These are phyloP conservation scores for Coccomyxa sp. DNA, from an alignment of 139 green algal species.

Conservation along the genomic window DNA sequence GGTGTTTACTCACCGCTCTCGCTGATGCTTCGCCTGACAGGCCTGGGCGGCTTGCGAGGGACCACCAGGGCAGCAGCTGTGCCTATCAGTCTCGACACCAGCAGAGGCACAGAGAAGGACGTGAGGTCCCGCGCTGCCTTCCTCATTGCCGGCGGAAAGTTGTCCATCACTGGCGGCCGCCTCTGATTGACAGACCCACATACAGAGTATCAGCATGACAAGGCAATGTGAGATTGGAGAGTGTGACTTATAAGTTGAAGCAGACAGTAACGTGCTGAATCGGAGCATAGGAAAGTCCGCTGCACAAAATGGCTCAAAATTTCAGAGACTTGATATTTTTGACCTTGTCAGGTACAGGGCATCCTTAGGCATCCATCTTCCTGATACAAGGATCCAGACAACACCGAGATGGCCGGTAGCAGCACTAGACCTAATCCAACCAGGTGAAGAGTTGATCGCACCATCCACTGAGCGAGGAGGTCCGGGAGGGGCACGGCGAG, in stretches of 20 bases:
- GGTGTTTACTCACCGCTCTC: neutral
- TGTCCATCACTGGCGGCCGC: neutral
- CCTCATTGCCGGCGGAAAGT: neutral
- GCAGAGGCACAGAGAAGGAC: neutral
- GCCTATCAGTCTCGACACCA: neutral
- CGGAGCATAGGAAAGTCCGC: no score
- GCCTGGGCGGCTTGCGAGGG: neutral
- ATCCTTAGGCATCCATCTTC: no score
- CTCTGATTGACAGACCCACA: neutral
- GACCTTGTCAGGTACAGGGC: no score
- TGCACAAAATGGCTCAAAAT: no score
- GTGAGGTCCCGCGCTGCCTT: neutral
- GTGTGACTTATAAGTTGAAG: conserved; percentile 1
- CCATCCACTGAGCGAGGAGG: neutral
- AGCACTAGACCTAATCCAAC: no score
- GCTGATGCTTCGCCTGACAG: neutral
- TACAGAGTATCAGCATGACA: conserved; percentile 4
- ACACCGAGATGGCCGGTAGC: no score
- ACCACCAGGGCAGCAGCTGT: neutral
- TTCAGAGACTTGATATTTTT: no score
- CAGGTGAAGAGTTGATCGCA: neutral
- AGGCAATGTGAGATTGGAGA: neutral
- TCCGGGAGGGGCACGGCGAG: neutral
- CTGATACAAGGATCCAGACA: no score
- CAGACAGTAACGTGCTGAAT: neutral